Evolutionary conservation across 2,329 filamentous ascomycete genomes (phyloP), one percentile per base, ranked within the genome.

Genomic region (Fusarium annulatum): DNA sequence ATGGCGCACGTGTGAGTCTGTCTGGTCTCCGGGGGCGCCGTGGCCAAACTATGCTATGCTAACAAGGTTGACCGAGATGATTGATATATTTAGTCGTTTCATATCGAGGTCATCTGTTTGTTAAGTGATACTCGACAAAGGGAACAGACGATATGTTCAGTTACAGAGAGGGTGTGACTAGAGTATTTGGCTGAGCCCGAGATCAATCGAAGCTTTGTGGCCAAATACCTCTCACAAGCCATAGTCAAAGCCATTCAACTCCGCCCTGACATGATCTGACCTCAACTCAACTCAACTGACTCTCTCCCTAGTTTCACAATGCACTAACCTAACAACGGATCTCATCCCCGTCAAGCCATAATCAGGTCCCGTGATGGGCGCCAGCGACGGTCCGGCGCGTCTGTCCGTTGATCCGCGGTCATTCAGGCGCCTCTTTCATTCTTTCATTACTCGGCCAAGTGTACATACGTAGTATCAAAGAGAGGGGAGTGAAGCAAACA

Each of bases 341-440:
- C 66, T 28, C 45, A 64, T 61, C 66, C 70, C 57, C 49, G 53
- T 16, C 58, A 59, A 74, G 71, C 71, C 71, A 73, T 52, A 55
- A 46, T 55, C 46, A 65, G 59, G 67, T 72, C 69, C 65, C 53
- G 71, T 76, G 73, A 72, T 76, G 43, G 46, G 61, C 69, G 68
- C 36, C 23, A 72, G 53, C 58, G 63, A 64, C 73, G 75, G 71
- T 73, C 75, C 75, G 69, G 75, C 75, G 73, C 71, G 56, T 71
- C 72, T 64, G 62, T 65, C 69, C 74, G 74, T 64, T 49, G 41
- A 46, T 64, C 59, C 42, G 56, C 38, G 46, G 34, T 49, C 58
- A 69, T 43, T 59, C 43, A 73, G 52, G 43, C 45, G 68, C 65
- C 61, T 71, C 63, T 64, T 34, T 30, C 36, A 26, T 36, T 49